Conservation (phyloP, 768 basidiomycete genomes). For the Lentinula sp. region DNA sequence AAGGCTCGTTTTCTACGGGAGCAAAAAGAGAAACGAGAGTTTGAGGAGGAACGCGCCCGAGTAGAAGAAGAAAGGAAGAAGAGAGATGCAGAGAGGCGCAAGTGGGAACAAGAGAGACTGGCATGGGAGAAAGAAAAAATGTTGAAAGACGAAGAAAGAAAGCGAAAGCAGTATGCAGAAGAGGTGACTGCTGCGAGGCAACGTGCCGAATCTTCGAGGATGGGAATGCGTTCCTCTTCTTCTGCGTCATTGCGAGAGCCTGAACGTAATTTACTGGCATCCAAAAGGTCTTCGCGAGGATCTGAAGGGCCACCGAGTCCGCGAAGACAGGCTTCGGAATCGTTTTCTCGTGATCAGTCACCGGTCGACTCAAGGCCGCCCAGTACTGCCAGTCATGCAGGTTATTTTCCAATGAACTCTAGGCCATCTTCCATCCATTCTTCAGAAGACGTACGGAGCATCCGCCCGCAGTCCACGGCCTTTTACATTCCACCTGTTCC, state of each 20-base stretch:
- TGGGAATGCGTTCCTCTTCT: slow-evolving; percentile 23
- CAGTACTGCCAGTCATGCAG: slow-evolving; percentile 30
- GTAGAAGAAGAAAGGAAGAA: slow-evolving; percentile 37
- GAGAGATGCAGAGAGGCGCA: slow-evolving; percentile 36
- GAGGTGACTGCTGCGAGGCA: slow-evolving; percentile 55
- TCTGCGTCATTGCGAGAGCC: slow-evolving; percentile 30
- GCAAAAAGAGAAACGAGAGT: slow-evolving; percentile 48
- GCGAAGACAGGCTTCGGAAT: slow-evolving; percentile 42
- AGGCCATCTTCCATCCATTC: slow-evolving; percentile 56
- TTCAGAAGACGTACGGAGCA: slow-evolving; percentile 47
- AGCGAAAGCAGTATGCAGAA: slow-evolving; percentile 46
- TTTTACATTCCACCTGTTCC: slow-evolving; percentile 30
- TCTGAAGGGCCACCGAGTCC: slow-evolving; percentile 28
- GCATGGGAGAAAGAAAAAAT: slow-evolving; percentile 47
- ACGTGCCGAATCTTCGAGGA: slow-evolving; percentile 46
- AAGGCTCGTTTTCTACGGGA: slow-evolving; percentile 61
- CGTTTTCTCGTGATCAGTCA: slow-evolving; percentile 35
- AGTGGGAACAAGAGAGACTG: slow-evolving; percentile 39
- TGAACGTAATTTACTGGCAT: slow-evolving; percentile 33
- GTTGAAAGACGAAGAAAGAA: slow-evolving; percentile 49
- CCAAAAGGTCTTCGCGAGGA: slow-evolving; percentile 31
- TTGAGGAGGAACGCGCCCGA: slow-evolving; percentile 37
- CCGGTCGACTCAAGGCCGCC: slow-evolving; percentile 47
- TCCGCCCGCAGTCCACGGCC: slow-evolving; percentile 34
- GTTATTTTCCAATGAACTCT: slow-evolving; percentile 28